A percentile compares a stretch with the other conserved stretches of the same genome.
These are phyloP conservation scores for Phoma herbarum DNA, from an alignment of 2,329 filamentous ascomycete genomes.

Conservation along the genomic window DNA sequence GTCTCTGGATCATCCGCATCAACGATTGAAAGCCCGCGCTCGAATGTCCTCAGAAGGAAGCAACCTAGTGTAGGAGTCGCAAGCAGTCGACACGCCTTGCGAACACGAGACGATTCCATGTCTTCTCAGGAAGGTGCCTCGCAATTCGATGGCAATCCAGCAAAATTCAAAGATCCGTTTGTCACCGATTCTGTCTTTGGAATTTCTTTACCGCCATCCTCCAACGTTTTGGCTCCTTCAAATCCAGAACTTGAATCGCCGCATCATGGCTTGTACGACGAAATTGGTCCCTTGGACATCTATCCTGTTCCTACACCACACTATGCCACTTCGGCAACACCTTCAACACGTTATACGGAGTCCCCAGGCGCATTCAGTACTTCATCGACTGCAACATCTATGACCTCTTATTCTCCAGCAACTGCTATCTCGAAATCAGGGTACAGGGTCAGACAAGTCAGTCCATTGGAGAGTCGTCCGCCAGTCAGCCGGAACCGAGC, in stretches of 20 bases:
- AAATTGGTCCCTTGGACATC: constrained; percentile 69
- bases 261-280: constrained; percentile 45
- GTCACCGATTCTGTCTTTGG: constrained; percentile 54
- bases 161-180: constrained; percentile 51
- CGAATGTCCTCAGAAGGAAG: constrained; percentile 56
- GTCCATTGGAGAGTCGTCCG: constrained; percentile 65
- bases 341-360: constrained; percentile 78
- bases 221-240: constrained; percentile 40
- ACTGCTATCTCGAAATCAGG: constrained; percentile 58
- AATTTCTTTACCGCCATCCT: constrained; percentile 52
- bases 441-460: constrained; percentile 63
- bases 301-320: constrained; percentile 73
- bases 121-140: constrained; percentile 47
- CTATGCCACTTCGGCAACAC: constrained; percentile 73
- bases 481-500: constrained; percentile 68
- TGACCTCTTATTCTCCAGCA: constrained; percentile 77
- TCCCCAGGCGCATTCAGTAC: constrained; percentile 78
- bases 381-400: constrained; percentile 80
- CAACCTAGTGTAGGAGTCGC: constrained; percentile 53
- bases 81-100: constrained; percentile 41
- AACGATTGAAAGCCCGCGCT: constrained; percentile 56
- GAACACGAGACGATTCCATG: constrained; percentile 44
- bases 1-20: constrained; percentile 59
- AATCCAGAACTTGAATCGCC: constrained; percentile 39
- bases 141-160: constrained; percentile 38